Percentiles rank a stretch among this genome's conserved stretches.
Evolutionary conservation across 805 yeast species (phyloP).

Genomic region (Wickerhamomyces alni): DNA sequence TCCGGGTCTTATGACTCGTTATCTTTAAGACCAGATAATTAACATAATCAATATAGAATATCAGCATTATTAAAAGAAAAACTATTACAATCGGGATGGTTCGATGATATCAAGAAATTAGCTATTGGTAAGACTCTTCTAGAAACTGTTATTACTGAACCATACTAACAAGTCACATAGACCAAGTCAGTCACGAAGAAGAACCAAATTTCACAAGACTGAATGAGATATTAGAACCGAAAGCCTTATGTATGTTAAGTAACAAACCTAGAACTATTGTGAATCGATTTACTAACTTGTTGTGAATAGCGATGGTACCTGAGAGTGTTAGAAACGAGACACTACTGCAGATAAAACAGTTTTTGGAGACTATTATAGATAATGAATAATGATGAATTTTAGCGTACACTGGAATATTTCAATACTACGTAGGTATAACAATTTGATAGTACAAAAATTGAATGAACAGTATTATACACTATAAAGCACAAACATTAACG

Average conservation of each 20-base stretch:
- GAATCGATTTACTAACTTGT: constrained; percentile 8
- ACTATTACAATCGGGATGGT: constrained; percentile 81
- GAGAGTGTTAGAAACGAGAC: constrained; percentile 55
- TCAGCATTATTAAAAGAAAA: constrained; percentile 56
- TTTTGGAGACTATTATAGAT: constrained; percentile 46
- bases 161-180: constrained; percentile 8
- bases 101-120: constrained; percentile 59
- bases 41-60: constrained; percentile 30
- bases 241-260: constrained; percentile 49
- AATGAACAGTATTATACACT: background rate
- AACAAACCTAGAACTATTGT: too few relatives aligned
- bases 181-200: constrained; percentile 34
- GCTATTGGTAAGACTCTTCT: constrained; percentile 39
- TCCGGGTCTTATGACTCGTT: too few relatives aligned
- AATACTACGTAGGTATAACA: background rate
- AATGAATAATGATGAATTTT: constrained; percentile 26
- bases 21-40: background rate
- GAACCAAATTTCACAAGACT: constrained; percentile 48
- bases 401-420: too few relatives aligned
- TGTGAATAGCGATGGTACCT: constrained; percentile 49
- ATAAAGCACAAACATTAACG: background rate
- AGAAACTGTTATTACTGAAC: too few relatives aligned
- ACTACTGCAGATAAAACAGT: constrained; percentile 49
- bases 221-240: constrained; percentile 48
- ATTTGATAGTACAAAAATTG: too few relatives aligned